A percentile compares a stretch with the other conserved stretches of the same genome.
Evolutionary conservation across 805 yeast species (phyloP).

Genomic region (Komagataella phaffii): DNA sequence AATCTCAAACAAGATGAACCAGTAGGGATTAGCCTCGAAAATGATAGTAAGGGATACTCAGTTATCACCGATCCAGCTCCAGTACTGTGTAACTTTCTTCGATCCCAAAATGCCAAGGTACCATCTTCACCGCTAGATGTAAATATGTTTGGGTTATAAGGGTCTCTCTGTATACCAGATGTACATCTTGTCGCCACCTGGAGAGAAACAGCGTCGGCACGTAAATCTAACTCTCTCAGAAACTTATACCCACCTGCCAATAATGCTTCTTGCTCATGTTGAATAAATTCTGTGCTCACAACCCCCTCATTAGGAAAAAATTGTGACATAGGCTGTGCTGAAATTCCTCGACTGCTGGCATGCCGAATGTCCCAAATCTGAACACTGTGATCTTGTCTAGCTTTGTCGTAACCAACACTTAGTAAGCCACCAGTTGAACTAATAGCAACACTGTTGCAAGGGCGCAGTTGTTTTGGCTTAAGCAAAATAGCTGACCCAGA

Average conservation of each 20-base stretch:
- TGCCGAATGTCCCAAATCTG: conserved; percentile 71
- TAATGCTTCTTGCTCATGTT: conserved; percentile 37
- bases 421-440: conserved; percentile 42
- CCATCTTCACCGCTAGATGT: conserved; percentile 78
- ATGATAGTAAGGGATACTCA: conserved; percentile 46
- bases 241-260: conserved; percentile 69
- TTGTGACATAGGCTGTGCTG: conserved; percentile 39
- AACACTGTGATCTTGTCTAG: conserved; percentile 61
- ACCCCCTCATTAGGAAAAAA: conserved; percentile 67
- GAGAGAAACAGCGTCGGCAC: conserved; percentile 49
- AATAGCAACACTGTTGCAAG: conserved; percentile 66
- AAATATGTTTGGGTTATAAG: conserved; percentile 51
- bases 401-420: conserved; percentile 71
- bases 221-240: conserved; percentile 63
- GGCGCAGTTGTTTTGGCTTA: conserved; percentile 52
- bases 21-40: conserved; percentile 49
- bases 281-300: conserved; percentile 52
- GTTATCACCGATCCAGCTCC: conserved; percentile 12
- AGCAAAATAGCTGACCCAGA: conserved; percentile 22
- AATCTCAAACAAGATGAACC: conserved; percentile 56
- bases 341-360: conserved; percentile 31
- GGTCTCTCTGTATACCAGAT: conserved; percentile 55
- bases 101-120: conserved; percentile 71
- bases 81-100: conserved; percentile 33
- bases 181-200: conserved; percentile 71